A percentile compares a stretch with the other conserved stretches of the same genome.
These are phyloP conservation scores for Salix dunnii DNA, from an alignment of 345 rosid genomes.

Conservation along the genomic window DNA sequence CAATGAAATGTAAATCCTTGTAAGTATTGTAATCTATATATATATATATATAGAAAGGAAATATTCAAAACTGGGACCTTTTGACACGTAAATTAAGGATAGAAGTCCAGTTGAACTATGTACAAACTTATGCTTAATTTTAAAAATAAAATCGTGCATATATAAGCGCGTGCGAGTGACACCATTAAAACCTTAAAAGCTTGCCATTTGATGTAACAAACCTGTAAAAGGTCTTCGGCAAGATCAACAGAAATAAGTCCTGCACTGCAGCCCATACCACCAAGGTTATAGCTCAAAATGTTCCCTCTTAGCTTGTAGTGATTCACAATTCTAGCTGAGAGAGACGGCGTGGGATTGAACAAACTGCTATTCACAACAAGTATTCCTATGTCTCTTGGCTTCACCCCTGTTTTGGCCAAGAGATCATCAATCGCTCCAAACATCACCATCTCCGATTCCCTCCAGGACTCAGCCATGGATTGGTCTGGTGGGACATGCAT, in stretches of 20 bases:
- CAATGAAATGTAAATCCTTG: background rate
- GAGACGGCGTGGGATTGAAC: constrained; percentile 28
- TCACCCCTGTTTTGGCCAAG: constrained; percentile 11
- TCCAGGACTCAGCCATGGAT: constrained; percentile 2
- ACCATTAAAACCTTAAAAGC: too few relatives aligned
- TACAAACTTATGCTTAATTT: too few relatives aligned
- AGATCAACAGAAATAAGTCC: constrained; percentile 21
- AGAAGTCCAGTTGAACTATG: too few relatives aligned
- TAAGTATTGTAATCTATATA: background rate
- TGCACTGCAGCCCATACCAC: constrained; percentile 33
- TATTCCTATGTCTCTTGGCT: constrained; percentile 14
- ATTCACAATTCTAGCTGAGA: constrained; percentile 18
- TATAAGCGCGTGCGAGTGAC: too few relatives aligned
- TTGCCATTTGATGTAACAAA: background rate
- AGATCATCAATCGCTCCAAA: constrained; percentile 23
- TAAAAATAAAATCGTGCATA: too few relatives aligned
- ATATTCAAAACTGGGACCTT: too few relatives aligned
- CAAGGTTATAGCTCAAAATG: constrained; percentile 24
- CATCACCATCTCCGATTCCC: constrained; percentile 15
- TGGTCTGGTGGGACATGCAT: background rate
- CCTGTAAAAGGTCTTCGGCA: constrained; percentile 12
- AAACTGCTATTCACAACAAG: constrained; percentile 21
- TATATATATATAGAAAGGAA: too few relatives aligned
- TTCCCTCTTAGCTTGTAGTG: constrained; percentile 18
- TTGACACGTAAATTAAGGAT: too few relatives aligned